Evolutionary conservation across 2,329 filamentous ascomycete species (phyloP).

Genomic region (Pezicula rhizophila): DNA sequence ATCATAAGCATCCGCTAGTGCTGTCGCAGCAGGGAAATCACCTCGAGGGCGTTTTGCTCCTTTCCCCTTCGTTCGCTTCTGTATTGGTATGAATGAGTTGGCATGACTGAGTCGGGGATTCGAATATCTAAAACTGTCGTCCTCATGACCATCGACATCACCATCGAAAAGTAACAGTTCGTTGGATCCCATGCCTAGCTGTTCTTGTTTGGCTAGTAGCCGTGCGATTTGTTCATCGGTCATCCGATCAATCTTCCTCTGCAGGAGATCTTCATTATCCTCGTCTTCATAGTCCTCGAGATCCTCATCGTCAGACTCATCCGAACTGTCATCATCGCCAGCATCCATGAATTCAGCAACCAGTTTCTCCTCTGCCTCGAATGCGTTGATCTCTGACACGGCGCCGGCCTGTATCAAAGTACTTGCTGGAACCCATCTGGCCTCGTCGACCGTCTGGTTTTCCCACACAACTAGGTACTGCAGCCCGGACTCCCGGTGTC

Average conservation of each 20-base stretch:
- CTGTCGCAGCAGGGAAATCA: constrained; percentile 46
- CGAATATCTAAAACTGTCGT: constrained; percentile 14
- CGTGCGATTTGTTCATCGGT: constrained; percentile 58
- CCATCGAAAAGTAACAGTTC: constrained; percentile 52
- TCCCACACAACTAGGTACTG: constrained; percentile 47
- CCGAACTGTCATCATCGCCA: constrained; percentile 18
- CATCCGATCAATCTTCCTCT: constrained; percentile 36
- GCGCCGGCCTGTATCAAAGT: constrained; percentile 27
- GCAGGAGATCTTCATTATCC: constrained; percentile 32
- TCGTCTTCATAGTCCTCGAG: constrained; percentile 30
- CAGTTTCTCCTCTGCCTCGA: constrained; percentile 28
- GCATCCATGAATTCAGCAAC: constrained; percentile 19
- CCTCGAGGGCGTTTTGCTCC: constrained; percentile 23
- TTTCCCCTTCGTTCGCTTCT: constrained; percentile 16
- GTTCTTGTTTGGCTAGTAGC: constrained; percentile 54
- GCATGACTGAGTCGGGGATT: background rate
- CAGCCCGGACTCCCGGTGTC: constrained; percentile 35
- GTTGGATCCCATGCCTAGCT: constrained; percentile 54
- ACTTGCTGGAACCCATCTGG: constrained; percentile 39
- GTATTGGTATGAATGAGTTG: constrained; percentile 2
- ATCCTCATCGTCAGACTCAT: constrained; percentile 26
- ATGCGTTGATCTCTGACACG: constrained; percentile 25
- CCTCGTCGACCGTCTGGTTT: constrained; percentile 37
- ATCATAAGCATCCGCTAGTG: constrained; percentile 48
- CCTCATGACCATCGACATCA: constrained; percentile 27